phyloP scores from a whole-genome alignment of 805 yeast species.

The Pichia heedii region DNA sequence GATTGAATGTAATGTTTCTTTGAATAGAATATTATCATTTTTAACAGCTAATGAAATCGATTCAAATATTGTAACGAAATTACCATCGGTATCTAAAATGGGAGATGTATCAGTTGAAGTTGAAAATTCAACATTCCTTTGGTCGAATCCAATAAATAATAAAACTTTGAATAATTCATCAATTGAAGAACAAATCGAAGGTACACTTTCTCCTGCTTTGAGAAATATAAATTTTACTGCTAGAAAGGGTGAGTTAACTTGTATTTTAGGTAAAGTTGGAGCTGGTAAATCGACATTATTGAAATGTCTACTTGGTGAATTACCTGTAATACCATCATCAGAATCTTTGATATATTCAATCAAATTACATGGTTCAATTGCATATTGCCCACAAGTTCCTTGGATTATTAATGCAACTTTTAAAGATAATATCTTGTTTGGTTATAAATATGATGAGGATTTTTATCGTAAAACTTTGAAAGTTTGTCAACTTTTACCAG shows the following conservation, averaged over 20 bases:
- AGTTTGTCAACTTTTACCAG: constrained; percentile 81
- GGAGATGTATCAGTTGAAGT: constrained; percentile 34
- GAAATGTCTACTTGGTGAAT: constrained; percentile 45
- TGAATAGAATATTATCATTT: constrained; percentile 44
- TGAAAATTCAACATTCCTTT: constrained; percentile 43
- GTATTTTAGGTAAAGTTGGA: constrained; percentile 61
- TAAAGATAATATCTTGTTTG: constrained; percentile 82
- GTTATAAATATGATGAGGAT: constrained; percentile 69
- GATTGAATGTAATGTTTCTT: constrained; percentile 51
- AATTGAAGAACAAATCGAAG: constrained; percentile 33
- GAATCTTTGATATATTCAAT: constrained; percentile 14
- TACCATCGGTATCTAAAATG: constrained; percentile 15
- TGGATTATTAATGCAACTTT: constrained; percentile 97
- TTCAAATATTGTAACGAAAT: constrained; percentile 22
- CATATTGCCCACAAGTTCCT: constrained; percentile 66
- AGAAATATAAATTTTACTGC: constrained; percentile 41
- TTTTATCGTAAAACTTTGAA: constrained; percentile 73
- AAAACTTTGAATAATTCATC: constrained; percentile 20
- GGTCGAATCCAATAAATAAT: constrained; percentile 26
- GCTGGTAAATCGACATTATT: constrained; percentile 56
- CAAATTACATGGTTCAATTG: constrained; percentile 33
- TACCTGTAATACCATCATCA: constrained; percentile 30
- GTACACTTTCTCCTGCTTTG: constrained; percentile 31
- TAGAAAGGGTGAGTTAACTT: constrained; percentile 41
- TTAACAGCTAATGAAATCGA: constrained; percentile 36